Base-by-base conservation (phyloP, 345 rosid genomes). In the Clarkia xantiana region DNA sequence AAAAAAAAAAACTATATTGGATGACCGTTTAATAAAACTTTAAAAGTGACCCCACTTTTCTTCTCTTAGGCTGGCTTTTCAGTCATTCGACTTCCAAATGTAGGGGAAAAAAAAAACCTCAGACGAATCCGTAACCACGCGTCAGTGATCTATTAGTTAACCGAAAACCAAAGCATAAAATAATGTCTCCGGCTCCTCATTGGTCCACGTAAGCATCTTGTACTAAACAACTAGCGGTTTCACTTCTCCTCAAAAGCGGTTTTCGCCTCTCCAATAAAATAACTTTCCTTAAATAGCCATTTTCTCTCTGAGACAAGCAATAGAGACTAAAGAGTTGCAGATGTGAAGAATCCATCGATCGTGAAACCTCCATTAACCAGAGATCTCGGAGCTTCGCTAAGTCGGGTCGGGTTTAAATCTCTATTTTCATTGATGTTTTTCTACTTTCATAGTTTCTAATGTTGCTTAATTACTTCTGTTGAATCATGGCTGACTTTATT, bases 91-190 rank as follows among this genome's bases (percentile, higher is more conserved):
- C 44, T 60, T 56, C 54, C 71, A 18, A 45, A 65, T 60, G 55
- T 52, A 47, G 63, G n/a, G n/a, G n/a, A n/a, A 38, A 66, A 66
- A 44, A 47, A 38, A 47, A 55, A 23, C 9, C 40, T 11, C 0
- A 29, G 52, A 56, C 56, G 56, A 20, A 42, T 17, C 18, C 65
- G 53, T 52, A 54, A 44, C 59, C 80, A 75, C 76, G 72, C 58
- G 80, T 75, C 76, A 52, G 44, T 4, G 63, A 71, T 65, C 80
- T 58, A 75, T 63, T 65, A 41, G 73, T 2, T n/a, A n/a, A 14
- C 51, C 39, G 43, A 36, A 18, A 18, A 12, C 11, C 17, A 18
- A 10, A 2, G 41, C 13, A 43, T 58, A 50, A 43, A 58, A 44
- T 44, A 58, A 10, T 3, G 34, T 0, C 3, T 2, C 43, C 16